Percentiles rank a stretch among this genome's conserved stretches.
Evolutionary conservation across 306 rosid species (phyloP).

Genomic region (Cicer bijugum): DNA sequence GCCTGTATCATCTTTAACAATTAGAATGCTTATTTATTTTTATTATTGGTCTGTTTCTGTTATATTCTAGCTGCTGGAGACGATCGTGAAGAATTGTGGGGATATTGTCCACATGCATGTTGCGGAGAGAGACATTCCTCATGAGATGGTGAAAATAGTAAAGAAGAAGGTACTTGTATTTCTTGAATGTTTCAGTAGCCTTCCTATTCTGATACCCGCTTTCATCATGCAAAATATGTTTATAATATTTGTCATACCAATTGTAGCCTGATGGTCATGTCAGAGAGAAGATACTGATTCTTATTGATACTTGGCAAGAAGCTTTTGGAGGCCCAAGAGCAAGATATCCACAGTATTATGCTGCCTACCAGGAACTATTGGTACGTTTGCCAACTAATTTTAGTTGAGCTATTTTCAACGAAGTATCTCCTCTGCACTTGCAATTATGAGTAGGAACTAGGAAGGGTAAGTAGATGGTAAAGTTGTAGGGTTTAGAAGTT

Average conservation of each 20-base stretch:
- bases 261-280: conserved; percentile 86
- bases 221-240: conserved; percentile 42
- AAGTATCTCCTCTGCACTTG: conserved; percentile 32
- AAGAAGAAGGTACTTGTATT: conserved; percentile 75
- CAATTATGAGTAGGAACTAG: neutral
- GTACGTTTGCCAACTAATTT: conserved; percentile 52
- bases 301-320: conserved; percentile 98
- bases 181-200: conserved; percentile 40
- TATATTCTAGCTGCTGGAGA: conserved; percentile 86
- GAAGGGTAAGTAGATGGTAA: neutral
- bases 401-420: neutral
- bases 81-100: conserved; percentile 92
- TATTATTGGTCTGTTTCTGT: conserved; percentile 52
- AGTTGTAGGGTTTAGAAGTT: neutral
- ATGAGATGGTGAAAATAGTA: conserved; percentile 89
- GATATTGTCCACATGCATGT: conserved; percentile 98
- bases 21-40: conserved; percentile 49
- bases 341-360: conserved; percentile 93
- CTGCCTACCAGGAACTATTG: conserved; percentile 93
- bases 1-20: neutral
- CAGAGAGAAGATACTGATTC: conserved; percentile 86
- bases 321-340: conserved; percentile 97
- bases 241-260: conserved; percentile 49
- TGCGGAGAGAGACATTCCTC: conserved; percentile 93
- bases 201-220: conserved; percentile 39